Evolutionary conservation across 2,329 filamentous ascomycete species (phyloP).

Genomic region (Pochonia chlamydosporia): DNA sequence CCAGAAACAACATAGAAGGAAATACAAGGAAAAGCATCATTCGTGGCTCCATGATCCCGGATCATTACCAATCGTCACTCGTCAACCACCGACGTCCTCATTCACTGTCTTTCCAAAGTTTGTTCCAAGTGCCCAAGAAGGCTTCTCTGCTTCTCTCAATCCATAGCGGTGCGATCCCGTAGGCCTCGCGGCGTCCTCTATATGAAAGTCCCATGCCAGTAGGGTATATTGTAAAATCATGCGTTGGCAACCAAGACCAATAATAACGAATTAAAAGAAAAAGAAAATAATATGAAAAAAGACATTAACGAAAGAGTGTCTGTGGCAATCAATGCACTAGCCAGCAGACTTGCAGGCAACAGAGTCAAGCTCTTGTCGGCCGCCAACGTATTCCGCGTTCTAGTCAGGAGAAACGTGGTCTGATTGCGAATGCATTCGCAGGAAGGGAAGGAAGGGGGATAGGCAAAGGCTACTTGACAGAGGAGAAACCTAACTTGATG

Average conservation of each 20-base stretch:
- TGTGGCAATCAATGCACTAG: neutral
- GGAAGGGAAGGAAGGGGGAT: neutral
- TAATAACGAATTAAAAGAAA: conserved; percentile 4
- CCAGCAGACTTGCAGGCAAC: neutral
- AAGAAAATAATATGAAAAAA: conserved; percentile 16
- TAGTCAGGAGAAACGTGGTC: neutral
- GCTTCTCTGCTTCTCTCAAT: conserved; percentile 4
- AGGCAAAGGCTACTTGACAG: neutral
- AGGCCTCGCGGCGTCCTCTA: conserved; percentile 37
- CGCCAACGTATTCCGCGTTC: neutral
- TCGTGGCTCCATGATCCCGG: conserved; percentile 2
- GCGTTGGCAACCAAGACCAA: conserved; percentile 5
- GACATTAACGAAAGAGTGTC: conserved; percentile 4
- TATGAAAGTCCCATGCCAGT: conserved; percentile 26
- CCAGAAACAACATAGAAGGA: neutral
- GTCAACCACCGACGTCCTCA: neutral
- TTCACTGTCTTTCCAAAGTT: neutral
- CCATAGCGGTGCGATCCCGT: conserved; percentile 4
- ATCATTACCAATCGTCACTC: conserved; percentile 2
- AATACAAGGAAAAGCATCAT: neutral
- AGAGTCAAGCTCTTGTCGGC: neutral
- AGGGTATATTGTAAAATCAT: conserved; percentile 22
- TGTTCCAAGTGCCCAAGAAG: conserved; percentile 5
- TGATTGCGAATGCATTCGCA: neutral
- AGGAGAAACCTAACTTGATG: no score